Evolutionary conservation across 2,329 filamentous ascomycete species (phyloP).

Genomic region (Paecilomyces fulvus): DNA sequence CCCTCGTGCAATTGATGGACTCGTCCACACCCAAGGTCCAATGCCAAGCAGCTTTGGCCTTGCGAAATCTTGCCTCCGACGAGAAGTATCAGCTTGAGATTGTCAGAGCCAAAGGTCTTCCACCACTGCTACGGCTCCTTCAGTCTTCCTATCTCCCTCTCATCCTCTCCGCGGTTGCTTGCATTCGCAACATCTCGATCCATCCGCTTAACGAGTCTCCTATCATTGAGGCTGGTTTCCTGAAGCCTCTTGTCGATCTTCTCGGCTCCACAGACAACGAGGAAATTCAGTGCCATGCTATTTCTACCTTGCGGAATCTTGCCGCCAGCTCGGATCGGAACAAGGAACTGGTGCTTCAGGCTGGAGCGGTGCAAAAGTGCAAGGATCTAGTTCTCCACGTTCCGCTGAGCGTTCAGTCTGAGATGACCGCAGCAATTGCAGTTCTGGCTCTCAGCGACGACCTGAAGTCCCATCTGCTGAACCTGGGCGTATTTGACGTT

Average conservation of each 20-base stretch:
- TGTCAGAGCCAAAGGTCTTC: slow-evolving; percentile 77
- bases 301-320: slow-evolving; percentile 89
- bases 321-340: slow-evolving; percentile 96
- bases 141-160: slow-evolving; percentile 94
- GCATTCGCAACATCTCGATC: slow-evolving; percentile 98
- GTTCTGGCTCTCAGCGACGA: slow-evolving; percentile 94
- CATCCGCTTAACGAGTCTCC: slow-evolving; percentile 96
- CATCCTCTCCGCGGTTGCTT: slow-evolving; percentile 92
- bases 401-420: slow-evolving; percentile 87
- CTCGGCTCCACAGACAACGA: slow-evolving; percentile 95
- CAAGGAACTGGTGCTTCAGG: slow-evolving; percentile 94
- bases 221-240: slow-evolving; percentile 94
- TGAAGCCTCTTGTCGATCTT: slow-evolving; percentile 87
- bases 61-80: slow-evolving; percentile 92
- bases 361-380: slow-evolving; percentile 95
- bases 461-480: slow-evolving; percentile 81
- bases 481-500: slow-evolving; percentile 90
- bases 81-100: slow-evolving; percentile 99
- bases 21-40: slow-evolving; percentile 96
- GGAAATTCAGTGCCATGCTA: slow-evolving; percentile 97
- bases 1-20: slow-evolving; percentile 92
- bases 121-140: slow-evolving; percentile 76
- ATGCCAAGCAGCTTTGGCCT: slow-evolving; percentile 88
- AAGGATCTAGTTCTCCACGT: slow-evolving; percentile 93
- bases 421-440: slow-evolving; percentile 99